Conservation (phyloP, 768 basidiomycete genomes). For the Thelephora aurantiotincta region DNA sequence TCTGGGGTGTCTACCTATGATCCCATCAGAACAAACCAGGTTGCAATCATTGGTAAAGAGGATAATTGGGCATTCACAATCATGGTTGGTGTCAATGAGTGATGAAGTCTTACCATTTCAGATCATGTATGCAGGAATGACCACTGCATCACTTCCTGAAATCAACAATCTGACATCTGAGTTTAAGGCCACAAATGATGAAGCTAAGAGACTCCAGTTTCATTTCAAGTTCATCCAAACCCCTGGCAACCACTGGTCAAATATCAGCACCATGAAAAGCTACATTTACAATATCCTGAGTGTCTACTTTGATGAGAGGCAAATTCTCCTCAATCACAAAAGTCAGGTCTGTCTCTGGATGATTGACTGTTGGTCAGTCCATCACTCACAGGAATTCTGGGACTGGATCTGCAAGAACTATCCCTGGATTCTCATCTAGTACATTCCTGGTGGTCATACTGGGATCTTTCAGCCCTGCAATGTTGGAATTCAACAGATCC, state of each 20-base stretch:
- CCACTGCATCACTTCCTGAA: constrained; percentile 13
- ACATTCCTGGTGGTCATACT: too few species aligned
- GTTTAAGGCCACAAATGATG: constrained; percentile 4
- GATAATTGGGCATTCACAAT: constrained; percentile 30
- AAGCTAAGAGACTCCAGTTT: constrained; percentile 13
- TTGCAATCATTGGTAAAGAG: constrained; percentile 19
- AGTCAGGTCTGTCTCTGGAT: constrained; percentile 16
- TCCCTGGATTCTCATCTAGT: not conserved
- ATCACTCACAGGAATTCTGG: constrained; percentile 20
- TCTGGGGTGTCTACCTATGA: constrained; percentile 18
- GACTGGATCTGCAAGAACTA: constrained; percentile 19
- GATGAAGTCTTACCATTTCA: constrained; percentile 24
- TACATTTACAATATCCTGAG: constrained; percentile 18
- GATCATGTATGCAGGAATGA: constrained; percentile 20
- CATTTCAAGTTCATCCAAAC: too few species aligned
- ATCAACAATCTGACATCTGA: constrained; percentile 1
- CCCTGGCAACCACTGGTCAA: constrained; percentile 20
- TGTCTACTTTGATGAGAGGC: constrained; percentile 16
- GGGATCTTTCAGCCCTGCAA: too few species aligned
- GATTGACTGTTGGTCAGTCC: constrained; percentile 24
- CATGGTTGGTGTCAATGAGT: constrained; percentile 15
- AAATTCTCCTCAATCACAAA: constrained; percentile 5
- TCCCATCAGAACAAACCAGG: constrained; percentile 19
- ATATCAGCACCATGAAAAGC: constrained; percentile 12
- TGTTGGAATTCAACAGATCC: too few species aligned